Evolutionary conservation across 768 basidiomycete genomes (phyloP), one percentile per base, ranked within the genome.

Genomic region (Trametes cinnabarina): DNA sequence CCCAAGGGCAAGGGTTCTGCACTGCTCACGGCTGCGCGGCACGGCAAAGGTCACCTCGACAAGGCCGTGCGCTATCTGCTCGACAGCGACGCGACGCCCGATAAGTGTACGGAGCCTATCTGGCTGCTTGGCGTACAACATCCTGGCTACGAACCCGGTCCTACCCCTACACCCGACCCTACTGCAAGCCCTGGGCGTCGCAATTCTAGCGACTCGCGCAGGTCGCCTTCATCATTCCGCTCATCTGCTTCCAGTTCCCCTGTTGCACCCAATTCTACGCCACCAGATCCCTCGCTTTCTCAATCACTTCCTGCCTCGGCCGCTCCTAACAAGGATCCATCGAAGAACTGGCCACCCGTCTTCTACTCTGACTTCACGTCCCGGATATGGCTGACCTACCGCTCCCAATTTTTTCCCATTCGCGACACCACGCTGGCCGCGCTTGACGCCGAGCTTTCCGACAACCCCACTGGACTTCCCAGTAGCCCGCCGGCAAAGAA

Each of bases 351-450:
- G 92, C 90, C 91, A 0, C 81, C 86, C 8, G 80, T 82, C 34
- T 97, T 97, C 69, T 94, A 94, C 67, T 78, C 81, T 12, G 95
- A 98, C 73, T 98, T 96, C 71, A 86, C 86, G 0, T 91, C 91
- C 0, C 79, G 89, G 6, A 78, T 97, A 49, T 97, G 93, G 89
- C 80, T 95, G 42, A 96, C 94, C 0, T 98, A 98, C 73, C 90
- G 95, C 22, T 86, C 86, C 2, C 88, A 93, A 39, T 96, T 95
- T 61, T 64, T 83, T 0, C 88, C 92, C 2, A 94, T 98, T 64
- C 78, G 85, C 41, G 87, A 92, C 69, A 78, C 77, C 0, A 72
- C 78, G 19, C 73, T 84, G 17, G 67, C 77, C 5, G 68, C 74
- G 3, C 73, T 82, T 39, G 77, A 80, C 10, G 66, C 64, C 11